A percentile compares a stretch with the other conserved stretches of the same genome.
Evolutionary conservation across 108 stramenopile genomes (phyloP).

Genomic region (Cyclotella kingstonii): DNA sequence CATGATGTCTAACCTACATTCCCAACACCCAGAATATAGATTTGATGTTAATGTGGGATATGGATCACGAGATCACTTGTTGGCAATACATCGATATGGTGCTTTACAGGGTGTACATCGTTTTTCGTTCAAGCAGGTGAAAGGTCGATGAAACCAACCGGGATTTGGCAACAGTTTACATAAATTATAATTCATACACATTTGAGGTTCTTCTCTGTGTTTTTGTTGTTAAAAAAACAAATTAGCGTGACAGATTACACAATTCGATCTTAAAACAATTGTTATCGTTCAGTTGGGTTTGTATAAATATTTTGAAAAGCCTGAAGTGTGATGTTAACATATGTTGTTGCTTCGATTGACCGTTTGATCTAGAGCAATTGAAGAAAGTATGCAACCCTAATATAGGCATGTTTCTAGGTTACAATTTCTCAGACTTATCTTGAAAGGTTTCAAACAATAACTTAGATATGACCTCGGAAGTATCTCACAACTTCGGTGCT

Average conservation of each 20-base stretch:
- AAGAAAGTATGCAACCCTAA: too few relatives aligned
- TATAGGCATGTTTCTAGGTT: too few relatives aligned
- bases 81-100: slow-evolving; percentile 49
- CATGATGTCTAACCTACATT: slow-evolving; percentile 40
- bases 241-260: too few relatives aligned
- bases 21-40: slow-evolving; percentile 58
- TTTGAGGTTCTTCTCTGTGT: background rate
- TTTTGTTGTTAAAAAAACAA: too few relatives aligned
- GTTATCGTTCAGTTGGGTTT: too few relatives aligned
- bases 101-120: slow-evolving; percentile 65
- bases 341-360: too few relatives aligned
- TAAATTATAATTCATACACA: background rate
- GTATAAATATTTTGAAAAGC: too few relatives aligned
- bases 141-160: slow-evolving; percentile 39
- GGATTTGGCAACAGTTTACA: background rate
- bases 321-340: too few relatives aligned
- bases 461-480: background rate
- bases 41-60: slow-evolving; percentile 65
- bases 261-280: too few relatives aligned
- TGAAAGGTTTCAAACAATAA: background rate
- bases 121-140: slow-evolving; percentile 61
- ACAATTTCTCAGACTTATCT: background rate
- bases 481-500: slow-evolving; percentile 58
- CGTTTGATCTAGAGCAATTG: too few relatives aligned
- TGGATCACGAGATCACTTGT: slow-evolving; percentile 53